Evolutionary conservation across 1,284 basidiomycete genomes (phyloP), one percentile per base, ranked within the genome.

Genomic region (Xerocomus amazonicus): DNA sequence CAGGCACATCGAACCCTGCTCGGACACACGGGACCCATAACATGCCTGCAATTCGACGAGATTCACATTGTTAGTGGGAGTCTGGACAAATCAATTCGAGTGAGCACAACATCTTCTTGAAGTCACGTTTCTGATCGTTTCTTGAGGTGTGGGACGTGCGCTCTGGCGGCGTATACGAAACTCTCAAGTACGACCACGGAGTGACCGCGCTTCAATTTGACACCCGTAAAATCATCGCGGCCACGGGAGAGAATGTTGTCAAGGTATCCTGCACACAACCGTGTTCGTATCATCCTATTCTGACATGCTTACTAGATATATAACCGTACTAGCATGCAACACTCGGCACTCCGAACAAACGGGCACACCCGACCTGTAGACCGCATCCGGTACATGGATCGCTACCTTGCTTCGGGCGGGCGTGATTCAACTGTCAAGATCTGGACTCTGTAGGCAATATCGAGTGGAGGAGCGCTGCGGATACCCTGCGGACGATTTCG

Each of bases 11-110:
- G 97, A 37, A 97, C 95, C 9, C 74, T 99, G 43, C 72, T 91
- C 23, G 97, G 96, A 6, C 97, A 99, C 68, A 97, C 92, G 2
- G 91, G 79, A 0, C 94, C 97, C 4, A 85, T 99, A 43, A 98
- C 93, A 2, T 93, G 87, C 62, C 75, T 99, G 17, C 97, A 99
- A 67, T 99, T 99, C 62, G 97, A 99, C 73, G 95, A 99, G 72
- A 77, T 89, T 51, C 87, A 97, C 67, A 86, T 98, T 59, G 84
- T 90, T 45, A 94, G 87, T 45, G 96, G 96, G 37, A 90, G 89
- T 69, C 74, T 97, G 45, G 96, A 99, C 73, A 96, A 94, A 73
- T 88, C 91, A n/a, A 78, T 97, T 52, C 76, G 89, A 65, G 91
- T 94, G 62, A 59, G 84, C 74, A 47, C 38, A 28, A 34, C 19